These are phyloP conservation scores for Mycena kentingensis DNA, from an alignment of 768 basidiomycete species.

Conservation along the genomic window DNA sequence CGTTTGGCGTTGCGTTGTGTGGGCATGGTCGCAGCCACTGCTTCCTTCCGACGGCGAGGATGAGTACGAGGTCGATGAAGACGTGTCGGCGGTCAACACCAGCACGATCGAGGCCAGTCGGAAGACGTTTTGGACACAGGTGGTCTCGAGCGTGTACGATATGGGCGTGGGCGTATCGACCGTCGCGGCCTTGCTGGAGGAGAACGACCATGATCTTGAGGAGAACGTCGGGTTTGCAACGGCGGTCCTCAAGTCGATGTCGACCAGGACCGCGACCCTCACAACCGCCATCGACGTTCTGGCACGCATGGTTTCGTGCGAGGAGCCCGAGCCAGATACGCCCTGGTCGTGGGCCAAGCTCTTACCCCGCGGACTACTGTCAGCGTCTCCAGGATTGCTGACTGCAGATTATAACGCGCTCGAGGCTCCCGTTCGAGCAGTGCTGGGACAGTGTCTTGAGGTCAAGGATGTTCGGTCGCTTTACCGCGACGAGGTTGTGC, in stretches of 20 bases:
- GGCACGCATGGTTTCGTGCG: constrained; percentile 50
- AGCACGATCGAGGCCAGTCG: constrained; percentile 27
- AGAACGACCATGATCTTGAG: constrained; percentile 19
- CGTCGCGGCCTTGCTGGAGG: constrained; percentile 53
- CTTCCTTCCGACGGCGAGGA: constrained; percentile 32
- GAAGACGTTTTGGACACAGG: constrained; percentile 40
- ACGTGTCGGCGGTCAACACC: constrained; percentile 31
- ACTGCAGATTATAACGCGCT: constrained; percentile 53
- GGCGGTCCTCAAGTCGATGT: constrained; percentile 11
- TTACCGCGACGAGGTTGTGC: constrained; percentile 56
- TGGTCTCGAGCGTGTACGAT: constrained; percentile 49
- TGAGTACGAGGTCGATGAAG: constrained; percentile 31
- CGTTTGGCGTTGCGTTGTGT: constrained; percentile 66
- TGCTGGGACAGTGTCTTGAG: constrained; percentile 56
- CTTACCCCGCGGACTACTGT: constrained; percentile 56
- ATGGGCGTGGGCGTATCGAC: constrained; percentile 61
- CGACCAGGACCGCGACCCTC: constrained; percentile 40
- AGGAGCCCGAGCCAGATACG: constrained; percentile 33
- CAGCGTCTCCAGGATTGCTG: constrained; percentile 56
- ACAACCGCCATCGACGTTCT: constrained; percentile 51
- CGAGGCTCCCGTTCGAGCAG: constrained; percentile 46
- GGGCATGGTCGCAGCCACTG: constrained; percentile 66
- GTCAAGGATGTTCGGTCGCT: constrained; percentile 59
- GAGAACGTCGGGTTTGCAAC: constrained; percentile 20
- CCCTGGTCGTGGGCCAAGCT: constrained; percentile 51